phyloP scores from a whole-genome alignment of 192 early-diverging fungal species.

The Ramicandelaber brevisporus region DNA sequence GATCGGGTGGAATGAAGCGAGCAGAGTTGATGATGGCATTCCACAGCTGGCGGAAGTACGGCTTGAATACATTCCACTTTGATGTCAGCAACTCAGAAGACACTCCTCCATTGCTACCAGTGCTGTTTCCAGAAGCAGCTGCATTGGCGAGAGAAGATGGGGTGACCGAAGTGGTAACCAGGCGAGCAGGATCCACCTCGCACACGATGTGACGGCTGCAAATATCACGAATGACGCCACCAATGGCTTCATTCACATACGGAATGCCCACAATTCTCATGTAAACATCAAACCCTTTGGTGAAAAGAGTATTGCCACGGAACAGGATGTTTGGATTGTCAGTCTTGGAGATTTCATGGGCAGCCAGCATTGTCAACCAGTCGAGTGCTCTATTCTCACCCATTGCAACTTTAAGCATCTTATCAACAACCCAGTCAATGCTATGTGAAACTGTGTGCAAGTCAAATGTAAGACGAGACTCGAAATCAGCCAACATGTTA shows the following conservation, averaged over 20 bases:
- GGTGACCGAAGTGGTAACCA: too few species aligned
- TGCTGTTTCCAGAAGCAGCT: too few species aligned
- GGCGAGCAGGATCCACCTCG: constrained; percentile 30
- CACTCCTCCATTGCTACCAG: too few species aligned
- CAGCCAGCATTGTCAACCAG: constrained; percentile 12
- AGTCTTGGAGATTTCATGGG: constrained; percentile 9
- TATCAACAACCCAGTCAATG: constrained; percentile 18
- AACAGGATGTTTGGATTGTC: constrained; percentile 16
- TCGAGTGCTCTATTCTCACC: constrained; percentile 2
- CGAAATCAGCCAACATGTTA: constrained; percentile 5
- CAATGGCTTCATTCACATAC: constrained; percentile 34
- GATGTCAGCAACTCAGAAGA: constrained; percentile 6
- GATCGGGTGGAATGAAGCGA: constrained; percentile 8
- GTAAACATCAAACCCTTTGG: constrained; percentile 36
- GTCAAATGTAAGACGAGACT: constrained; percentile 10
- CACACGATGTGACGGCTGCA: constrained; percentile 19
- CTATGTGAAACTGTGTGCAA: constrained; percentile 8
- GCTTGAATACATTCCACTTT: constrained; percentile 19
- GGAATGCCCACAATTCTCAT: constrained; percentile 36
- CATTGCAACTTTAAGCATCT: constrained; percentile 11
- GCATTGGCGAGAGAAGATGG: too few species aligned
- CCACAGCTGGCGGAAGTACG: constrained; percentile 17
- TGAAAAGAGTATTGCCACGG: constrained; percentile 33
- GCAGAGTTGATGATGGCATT: constrained; percentile 17
- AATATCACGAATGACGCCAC: constrained; percentile 27